Percentiles rank a stretch among this genome's conserved stretches.
Evolutionary conservation across 2,329 filamentous ascomycete species (phyloP).

Genomic region (Penicillium sp.): DNA sequence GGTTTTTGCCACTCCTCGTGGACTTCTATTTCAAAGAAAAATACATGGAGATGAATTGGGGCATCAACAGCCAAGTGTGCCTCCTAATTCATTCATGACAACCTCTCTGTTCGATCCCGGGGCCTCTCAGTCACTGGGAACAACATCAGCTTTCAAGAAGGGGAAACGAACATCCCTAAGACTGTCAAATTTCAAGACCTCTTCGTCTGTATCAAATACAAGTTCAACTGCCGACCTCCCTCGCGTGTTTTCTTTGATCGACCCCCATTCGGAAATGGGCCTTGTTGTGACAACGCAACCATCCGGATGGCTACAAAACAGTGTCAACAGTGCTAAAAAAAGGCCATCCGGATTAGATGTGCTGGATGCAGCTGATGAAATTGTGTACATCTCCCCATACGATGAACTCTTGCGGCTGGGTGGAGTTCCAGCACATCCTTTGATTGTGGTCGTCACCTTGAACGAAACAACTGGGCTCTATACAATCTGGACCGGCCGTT

Average conservation of each 20-base stretch:
- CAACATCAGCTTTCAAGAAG: conserved; percentile 29
- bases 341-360: conserved; percentile 49
- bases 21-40: conserved; percentile 83
- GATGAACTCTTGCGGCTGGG: conserved; percentile 44
- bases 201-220: conserved; percentile 56
- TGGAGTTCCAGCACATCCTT: conserved; percentile 42
- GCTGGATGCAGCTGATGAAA: conserved; percentile 73
- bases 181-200: conserved; percentile 54
- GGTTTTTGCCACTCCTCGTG: conserved; percentile 76
- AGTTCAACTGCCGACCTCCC: conserved; percentile 55
- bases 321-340: conserved; percentile 22
- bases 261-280: conserved; percentile 81
- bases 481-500: conserved; percentile 79
- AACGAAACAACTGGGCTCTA: conserved; percentile 75
- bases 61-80: conserved; percentile 51
- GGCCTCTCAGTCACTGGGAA: conserved; percentile 35
- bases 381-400: conserved; percentile 74
- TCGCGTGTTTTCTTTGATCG: conserved; percentile 75
- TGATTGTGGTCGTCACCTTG: conserved; percentile 75
- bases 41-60: conserved; percentile 40
- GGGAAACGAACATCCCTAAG: conserved; percentile 47
- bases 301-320: conserved; percentile 32
- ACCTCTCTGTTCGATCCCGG: conserved; percentile 54
- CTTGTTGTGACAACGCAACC: conserved; percentile 63
- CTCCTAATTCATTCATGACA: conserved; percentile 79